A percentile compares a stretch with the other conserved stretches of the same genome.
Conservation (phyloP, 352 stramenopile species). For the Phytophthora pluvialis region DNA sequence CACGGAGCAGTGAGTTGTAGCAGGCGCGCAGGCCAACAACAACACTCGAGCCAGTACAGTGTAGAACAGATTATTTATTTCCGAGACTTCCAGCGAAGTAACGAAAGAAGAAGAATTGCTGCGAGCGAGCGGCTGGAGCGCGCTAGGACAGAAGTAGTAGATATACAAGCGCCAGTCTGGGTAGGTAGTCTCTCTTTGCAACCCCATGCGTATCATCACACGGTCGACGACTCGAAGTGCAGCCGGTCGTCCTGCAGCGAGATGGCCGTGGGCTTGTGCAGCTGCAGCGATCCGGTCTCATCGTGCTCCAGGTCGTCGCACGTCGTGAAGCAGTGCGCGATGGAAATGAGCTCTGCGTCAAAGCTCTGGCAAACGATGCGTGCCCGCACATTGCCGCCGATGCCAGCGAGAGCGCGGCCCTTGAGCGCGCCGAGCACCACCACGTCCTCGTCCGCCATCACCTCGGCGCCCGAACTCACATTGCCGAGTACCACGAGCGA, state of each 20-base stretch:
- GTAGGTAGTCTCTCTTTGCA: slow-evolving; percentile 6
- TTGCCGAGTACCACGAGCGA: slow-evolving; percentile 86
- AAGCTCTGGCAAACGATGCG: slow-evolving; percentile 82
- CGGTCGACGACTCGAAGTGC: slow-evolving; percentile 64
- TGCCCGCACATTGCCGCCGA: slow-evolving; percentile 74
- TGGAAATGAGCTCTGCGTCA: slow-evolving; percentile 90
- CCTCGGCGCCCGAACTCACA: slow-evolving; percentile 88
- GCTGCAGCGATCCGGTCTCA: slow-evolving; percentile 46
- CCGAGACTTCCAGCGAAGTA: slow-evolving; percentile 14
- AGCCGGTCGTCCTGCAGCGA: slow-evolving; percentile 65
- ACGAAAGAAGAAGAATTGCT: slow-evolving; percentile 8
- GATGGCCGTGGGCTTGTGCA: slow-evolving; percentile 61
- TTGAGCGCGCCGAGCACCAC: slow-evolving; percentile 84
- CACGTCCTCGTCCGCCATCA: slow-evolving; percentile 88
- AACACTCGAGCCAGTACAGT: slow-evolving; percentile 6
- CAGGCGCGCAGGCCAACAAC: neutral
- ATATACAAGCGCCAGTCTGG: slow-evolving; percentile 36
- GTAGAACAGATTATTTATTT: slow-evolving; percentile 45
- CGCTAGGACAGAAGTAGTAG: slow-evolving; percentile 23
- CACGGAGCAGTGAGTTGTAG: slow-evolving; percentile 34
- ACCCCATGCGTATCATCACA: slow-evolving; percentile 9
- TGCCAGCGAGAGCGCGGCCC: slow-evolving; percentile 84
- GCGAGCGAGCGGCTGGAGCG: neutral
- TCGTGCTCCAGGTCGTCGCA: slow-evolving; percentile 71
- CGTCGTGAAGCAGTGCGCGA: slow-evolving; percentile 91